Evolutionary conservation across 441 rosid species (phyloP).

Genomic region (Gossypium lobatum): DNA sequence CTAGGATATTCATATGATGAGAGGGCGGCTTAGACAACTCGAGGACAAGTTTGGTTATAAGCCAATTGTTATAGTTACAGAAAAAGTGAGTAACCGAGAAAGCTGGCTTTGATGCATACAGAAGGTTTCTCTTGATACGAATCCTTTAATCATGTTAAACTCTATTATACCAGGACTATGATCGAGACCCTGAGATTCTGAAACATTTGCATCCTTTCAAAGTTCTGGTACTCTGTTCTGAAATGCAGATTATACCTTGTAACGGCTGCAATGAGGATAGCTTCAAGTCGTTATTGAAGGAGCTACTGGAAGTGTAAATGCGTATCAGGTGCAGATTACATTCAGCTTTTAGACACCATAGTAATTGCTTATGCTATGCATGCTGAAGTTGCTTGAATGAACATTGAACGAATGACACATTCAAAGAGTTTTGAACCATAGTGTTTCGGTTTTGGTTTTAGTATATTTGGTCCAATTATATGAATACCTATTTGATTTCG

Average conservation of each 20-base stretch:
- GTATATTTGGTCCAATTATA: not conserved
- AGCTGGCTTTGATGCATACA: not conserved
- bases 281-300: slow-evolving; percentile 35
- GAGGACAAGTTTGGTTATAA: slow-evolving; percentile 37
- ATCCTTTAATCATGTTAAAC: not conserved
- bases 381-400: not conserved
- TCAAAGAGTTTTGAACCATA: not conserved
- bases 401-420: not conserved
- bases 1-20: slow-evolving; percentile 59
- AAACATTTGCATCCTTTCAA: slow-evolving; percentile 38
- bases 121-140: not conserved
- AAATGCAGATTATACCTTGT: slow-evolving; percentile 41
- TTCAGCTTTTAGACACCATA: not conserved
- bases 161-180: slow-evolving; percentile 49
- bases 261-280: slow-evolving; percentile 22
- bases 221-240: slow-evolving; percentile 55
- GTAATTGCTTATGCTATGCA: not conserved
- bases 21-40: slow-evolving; percentile 36
- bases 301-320: slow-evolving; percentile 14
- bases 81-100: slow-evolving; percentile 45
- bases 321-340: not conserved
- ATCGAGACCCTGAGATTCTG: slow-evolving; percentile 62
- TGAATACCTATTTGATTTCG: not conserved
- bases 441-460: not conserved
- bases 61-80: slow-evolving; percentile 61